Evolutionary conservation across 1,139 yeast genomes (phyloP), one percentile per base, ranked within the genome.

Genomic region (Blastobotrys capitulatus): DNA sequence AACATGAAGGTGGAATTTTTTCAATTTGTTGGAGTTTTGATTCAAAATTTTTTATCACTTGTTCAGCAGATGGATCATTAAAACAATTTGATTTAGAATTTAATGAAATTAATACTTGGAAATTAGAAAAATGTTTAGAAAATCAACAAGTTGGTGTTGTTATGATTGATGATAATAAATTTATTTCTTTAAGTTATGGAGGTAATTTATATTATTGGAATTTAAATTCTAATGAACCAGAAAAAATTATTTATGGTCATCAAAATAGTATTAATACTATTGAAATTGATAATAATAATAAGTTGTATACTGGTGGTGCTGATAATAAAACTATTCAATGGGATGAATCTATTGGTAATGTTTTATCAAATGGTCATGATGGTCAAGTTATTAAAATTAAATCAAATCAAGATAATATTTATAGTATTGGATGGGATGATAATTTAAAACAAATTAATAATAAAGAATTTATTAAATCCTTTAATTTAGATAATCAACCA

Each of bases 401-500:
- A 60, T 9, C 60, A 20, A 63, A 63, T 1, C 53, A 57, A 1
- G 35, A 15, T 22, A 29, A 42, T 6, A 39, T 80, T 12, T 69
- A 77, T 49, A 76, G 94, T 18, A 72, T 81, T 29, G 95, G 90
- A 1, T 90, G 97, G 97, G 98, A 92, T 65, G 95, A 88, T 62
- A 77, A 79, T n/a, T 60, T 89, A 46, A 79, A 77, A 60, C 60
- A 71, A 2, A 49, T 47, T 32, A 40, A 43, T 20, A 50, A 47
- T 18, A 46, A 49, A 12, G 62, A 39, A 65, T 63, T 26, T 35
- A 58, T 70, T n/a, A 61, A 64, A 10, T 51, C 60, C 2, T 60
- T 61, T 12, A 56, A 67, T 12, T 71, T 86, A 47, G 66, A 72
- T 1, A 71, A 73, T 2, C 96, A 89, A 68, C 96, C 97, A 15